phyloP scores from a whole-genome alignment of 768 basidiomycete species.

The Naganishia antarctica region DNA sequence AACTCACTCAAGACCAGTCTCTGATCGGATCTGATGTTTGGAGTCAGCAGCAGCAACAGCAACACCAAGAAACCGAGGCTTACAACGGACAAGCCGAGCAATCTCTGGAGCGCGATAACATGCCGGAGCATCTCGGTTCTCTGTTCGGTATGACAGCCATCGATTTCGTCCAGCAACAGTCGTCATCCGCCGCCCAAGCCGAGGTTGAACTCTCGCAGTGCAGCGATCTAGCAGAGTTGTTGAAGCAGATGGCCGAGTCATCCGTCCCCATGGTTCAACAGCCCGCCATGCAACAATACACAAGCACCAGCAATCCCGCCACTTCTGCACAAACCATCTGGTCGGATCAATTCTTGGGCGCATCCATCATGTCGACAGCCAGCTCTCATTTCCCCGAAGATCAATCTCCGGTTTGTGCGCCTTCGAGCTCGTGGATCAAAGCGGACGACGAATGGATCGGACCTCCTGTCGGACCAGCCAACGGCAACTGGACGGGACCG shows the following conservation, averaged over 20 bases:
- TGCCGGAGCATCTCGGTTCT: conserved; percentile 9
- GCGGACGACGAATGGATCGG: conserved; percentile 11
- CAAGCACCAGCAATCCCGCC: neutral
- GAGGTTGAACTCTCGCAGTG: neutral
- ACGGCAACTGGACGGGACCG: neutral
- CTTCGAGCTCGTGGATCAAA: neutral
- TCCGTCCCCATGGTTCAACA: neutral
- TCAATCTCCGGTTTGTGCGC: conserved; percentile 12
- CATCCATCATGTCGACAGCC: conserved; percentile 14
- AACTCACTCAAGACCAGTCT: conserved; percentile 2
- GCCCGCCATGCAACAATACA: neutral
- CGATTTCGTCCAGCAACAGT: neutral
- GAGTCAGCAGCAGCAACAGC: conserved; percentile 3
- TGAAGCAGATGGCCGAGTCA: neutral
- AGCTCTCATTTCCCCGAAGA: conserved; percentile 11
- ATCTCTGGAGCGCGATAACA: conserved; percentile 13
- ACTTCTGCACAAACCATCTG: neutral
- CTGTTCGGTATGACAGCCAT: conserved; percentile 6
- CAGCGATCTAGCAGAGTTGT: neutral
- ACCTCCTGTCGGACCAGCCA: neutral
- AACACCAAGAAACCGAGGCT: neutral
- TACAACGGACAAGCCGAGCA: conserved; percentile 15
- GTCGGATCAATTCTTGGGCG: conserved; percentile 7
- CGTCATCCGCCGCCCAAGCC: neutral
- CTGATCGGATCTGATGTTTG: neutral